Base-by-base conservation (phyloP, 2,329 filamentous ascomycete genomes). In the Penicillium vulpinum region DNA sequence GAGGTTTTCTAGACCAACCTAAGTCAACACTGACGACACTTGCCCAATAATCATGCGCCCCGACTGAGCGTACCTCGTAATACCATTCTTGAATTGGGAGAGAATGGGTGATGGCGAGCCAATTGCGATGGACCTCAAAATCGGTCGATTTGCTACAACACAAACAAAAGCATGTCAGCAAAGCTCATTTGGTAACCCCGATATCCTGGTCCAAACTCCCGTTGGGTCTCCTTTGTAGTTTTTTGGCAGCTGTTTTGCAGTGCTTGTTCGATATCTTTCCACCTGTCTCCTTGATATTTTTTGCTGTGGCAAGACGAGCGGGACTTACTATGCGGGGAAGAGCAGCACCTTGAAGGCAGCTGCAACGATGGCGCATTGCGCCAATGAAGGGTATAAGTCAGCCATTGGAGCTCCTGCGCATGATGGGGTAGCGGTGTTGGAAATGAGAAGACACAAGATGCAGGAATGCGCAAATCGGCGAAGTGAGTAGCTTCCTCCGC, bases 101-200 rank as follows among this genome's bases (percentile, higher is more conserved):
- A 60, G 90, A 96, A 77, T 96, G 83, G 5, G 94, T 97, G 66
- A 97, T 91, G 62, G 94, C 94, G 39, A 99, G 86, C 94, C 94
- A 99, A 80, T 99, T 99, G 64, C 94, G 88, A 77, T 99, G 94
- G 54, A 99, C 94, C 76, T 99, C 94, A 70, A 99, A 99, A 75
- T 99, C 94, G 67, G 94, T 99, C 6, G 94, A 99, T 82, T 96
- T 97, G 81, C 92, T 97, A 75, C 57, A 57, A 50, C 57, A 45
- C 39, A 62, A 36, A 41, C 36, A 54, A 38, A 28, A 46, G 24
- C 5, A 39, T 47, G 35, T 56, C 18, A 43, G 52, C 11, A 18
- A 45, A 51, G 39, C 16, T 51, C 51, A 47, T 35, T 24, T 47
- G 21, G 28, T 33, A 47, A 47, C 15, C 5, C 9, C 29, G 5